A percentile compares a stretch with the other conserved stretches of the same genome.
Conservation (phyloP, 495 filamentous ascomycete species). For the Chaetomidium leptoderma region DNA sequence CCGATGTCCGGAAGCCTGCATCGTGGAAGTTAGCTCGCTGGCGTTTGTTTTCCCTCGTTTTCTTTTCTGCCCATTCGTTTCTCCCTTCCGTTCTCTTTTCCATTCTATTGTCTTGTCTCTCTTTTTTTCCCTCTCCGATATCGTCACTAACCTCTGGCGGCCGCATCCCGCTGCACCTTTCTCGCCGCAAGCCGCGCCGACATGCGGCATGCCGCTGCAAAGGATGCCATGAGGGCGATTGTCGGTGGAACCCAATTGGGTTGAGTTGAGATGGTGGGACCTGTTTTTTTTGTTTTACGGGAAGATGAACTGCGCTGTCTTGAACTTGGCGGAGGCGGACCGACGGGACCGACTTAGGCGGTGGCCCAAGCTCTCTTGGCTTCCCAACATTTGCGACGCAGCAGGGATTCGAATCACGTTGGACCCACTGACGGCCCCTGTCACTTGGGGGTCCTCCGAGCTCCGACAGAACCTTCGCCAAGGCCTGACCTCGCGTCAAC, state of each 20-base stretch:
- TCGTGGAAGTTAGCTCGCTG: background rate
- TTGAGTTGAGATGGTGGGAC: conserved; percentile 13
- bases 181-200: conserved; percentile 47
- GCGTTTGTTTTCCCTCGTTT: background rate
- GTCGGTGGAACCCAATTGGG: conserved; percentile 13
- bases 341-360: conserved; percentile 7
- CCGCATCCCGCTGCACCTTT: conserved; percentile 47
- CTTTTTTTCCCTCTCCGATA: background rate
- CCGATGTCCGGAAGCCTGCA: conserved; percentile 59
- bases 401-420: too few relatives aligned
- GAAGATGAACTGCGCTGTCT: conserved; percentile 5
- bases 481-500: background rate
- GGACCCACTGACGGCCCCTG: background rate
- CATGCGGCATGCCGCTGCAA: conserved; percentile 46
- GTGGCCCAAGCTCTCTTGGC: conserved; percentile 9
- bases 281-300: conserved; percentile 13
- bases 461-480: background rate
- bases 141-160: conserved; percentile 44
- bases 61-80: background rate
- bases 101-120: too few relatives aligned
- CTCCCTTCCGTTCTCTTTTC: background rate
- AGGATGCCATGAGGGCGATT: conserved; percentile 46
- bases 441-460: background rate
- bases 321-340: conserved; percentile 2
- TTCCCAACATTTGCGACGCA: background rate